Base-by-base conservation (phyloP, 192 early-diverging fungal genomes). In the Coemansia sp. region DNA sequence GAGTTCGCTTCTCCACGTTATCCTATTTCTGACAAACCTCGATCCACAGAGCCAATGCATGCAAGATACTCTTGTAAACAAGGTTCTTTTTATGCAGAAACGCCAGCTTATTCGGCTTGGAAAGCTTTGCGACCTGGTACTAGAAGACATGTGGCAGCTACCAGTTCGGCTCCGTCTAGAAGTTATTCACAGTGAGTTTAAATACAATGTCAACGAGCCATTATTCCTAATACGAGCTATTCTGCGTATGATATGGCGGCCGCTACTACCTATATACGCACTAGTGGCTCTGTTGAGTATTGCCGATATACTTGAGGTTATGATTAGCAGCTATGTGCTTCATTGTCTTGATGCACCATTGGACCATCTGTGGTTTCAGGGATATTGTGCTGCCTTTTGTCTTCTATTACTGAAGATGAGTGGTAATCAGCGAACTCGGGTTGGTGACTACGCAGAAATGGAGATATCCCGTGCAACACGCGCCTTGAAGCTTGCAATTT, bases 91-190 rank as follows among this genome's bases (percentile, higher is more conserved):
- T 28, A 41, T 7, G 5, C 60, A 68, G 16, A 66, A 64, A 31
- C 58, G 60, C 10, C 55, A 58, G 54, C 75, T 78, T 38, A 56
- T 78, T 4, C 23, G 26, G 0, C 24, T 78, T 16, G 34, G 54
- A 24, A 53, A 44, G 16, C 1, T 68, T 14, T 65, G 75, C 62
- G 58, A 60, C 16, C 27, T 78, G n/a, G 57, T 27, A 2, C n/a
- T 78, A 2, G 64, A 56, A 0, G 75, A 78, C n/a, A 7, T 72
- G 4, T 62, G 56, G 61, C 18, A 44, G 23, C 62, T 78, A 0
- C 69, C 75, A 2, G 66, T 72, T 25, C 44, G 66, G 9, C 56
- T 64, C 19, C 62, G 54, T 7, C 25, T 78, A 9, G 34, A 44
- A 7, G 38, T 24, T 26, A 57, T 67, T 3, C 31, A 67, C 14